Conservation (phyloP, 148 eudicot species). For the Simmondsia chinensis region DNA sequence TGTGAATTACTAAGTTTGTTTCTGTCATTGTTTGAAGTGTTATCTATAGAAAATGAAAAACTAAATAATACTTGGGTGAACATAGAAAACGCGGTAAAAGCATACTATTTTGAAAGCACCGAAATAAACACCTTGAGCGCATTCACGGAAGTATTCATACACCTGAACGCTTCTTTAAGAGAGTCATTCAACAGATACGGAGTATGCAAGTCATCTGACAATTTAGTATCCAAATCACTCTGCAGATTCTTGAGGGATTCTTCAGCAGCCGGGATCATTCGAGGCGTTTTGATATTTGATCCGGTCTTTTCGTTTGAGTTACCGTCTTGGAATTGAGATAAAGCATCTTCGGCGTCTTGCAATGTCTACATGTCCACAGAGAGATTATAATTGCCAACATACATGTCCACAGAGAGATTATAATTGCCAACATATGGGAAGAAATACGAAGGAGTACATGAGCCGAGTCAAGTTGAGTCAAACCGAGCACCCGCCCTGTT, state of each 20-base stretch:
- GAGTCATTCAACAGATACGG: constrained; percentile 46
- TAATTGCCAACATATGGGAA: not conserved
- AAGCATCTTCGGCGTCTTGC: constrained; percentile 53
- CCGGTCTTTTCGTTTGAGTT: constrained; percentile 17
- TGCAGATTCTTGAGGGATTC: constrained; percentile 40
- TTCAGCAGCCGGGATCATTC: constrained; percentile 33
- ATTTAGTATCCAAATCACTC: constrained; percentile 39
- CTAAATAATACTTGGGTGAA: too few relatives aligned
- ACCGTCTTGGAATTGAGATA: constrained; percentile 26
- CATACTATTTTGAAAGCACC: not conserved
- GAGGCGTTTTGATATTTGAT: constrained; percentile 22
- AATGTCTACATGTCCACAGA: constrained; percentile 35
- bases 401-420: not conserved
- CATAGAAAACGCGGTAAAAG: not conserved
- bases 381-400: not conserved
- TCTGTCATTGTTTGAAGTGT: not conserved
- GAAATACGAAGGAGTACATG: not conserved
- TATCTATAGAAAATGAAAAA: too few relatives aligned
- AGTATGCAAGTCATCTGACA: constrained; percentile 79
- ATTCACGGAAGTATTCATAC: constrained; percentile 39
- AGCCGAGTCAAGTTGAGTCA: too few relatives aligned
- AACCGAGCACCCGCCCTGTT: too few relatives aligned
- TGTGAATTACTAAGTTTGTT: not conserved
- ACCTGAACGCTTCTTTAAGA: constrained; percentile 52
- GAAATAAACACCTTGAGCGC: constrained; percentile 45